Percentiles rank a stretch among this genome's conserved stretches.
Conservation (phyloP, 192 early-diverging fungal species). For the Funneliformis geosporum region DNA sequence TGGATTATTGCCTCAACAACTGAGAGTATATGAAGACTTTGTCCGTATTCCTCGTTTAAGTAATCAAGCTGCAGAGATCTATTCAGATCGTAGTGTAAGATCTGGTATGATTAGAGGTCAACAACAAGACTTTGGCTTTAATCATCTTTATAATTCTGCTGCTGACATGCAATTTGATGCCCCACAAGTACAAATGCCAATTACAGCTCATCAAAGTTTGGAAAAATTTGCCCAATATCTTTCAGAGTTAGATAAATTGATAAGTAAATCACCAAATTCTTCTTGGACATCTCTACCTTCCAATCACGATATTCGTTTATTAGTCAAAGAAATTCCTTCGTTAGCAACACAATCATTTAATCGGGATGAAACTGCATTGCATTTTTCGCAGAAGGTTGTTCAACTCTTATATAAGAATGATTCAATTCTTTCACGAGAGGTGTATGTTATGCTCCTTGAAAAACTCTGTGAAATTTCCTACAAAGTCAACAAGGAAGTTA, state of each 20-base stretch:
- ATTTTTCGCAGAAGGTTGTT: slow-evolving; percentile 89
- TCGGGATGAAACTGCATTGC: slow-evolving; percentile 77
- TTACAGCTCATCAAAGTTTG: slow-evolving; percentile 56
- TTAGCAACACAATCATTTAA: slow-evolving; percentile 70
- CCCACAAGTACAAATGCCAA: slow-evolving; percentile 34
- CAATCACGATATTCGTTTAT: slow-evolving; percentile 74
- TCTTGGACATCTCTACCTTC: slow-evolving; percentile 69
- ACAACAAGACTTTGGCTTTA: slow-evolving; percentile 10
- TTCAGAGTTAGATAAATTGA: slow-evolving; percentile 77
- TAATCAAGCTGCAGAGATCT: slow-evolving; percentile 46
- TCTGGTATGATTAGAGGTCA: slow-evolving; percentile 21
- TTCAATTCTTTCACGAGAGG: slow-evolving; percentile 70
- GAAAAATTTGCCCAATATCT: slow-evolving; percentile 67
- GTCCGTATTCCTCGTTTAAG: slow-evolving; percentile 65
- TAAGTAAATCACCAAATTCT: slow-evolving; percentile 53
- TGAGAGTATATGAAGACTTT: slow-evolving; percentile 89
- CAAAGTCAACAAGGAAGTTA: slow-evolving; percentile 81
- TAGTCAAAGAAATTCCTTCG: slow-evolving; percentile 75
- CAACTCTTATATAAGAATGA: slow-evolving; percentile 82
- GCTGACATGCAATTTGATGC: slow-evolving; percentile 23
- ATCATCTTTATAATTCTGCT: slow-evolving; percentile 6
- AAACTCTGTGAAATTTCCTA: slow-evolving; percentile 83
- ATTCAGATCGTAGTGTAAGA: slow-evolving; percentile 22
- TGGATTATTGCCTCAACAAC: slow-evolving; percentile 74
- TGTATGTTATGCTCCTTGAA: slow-evolving; percentile 81